Base-by-base conservation (phyloP, 2,329 filamentous ascomycete genomes). In the Colletotrichum sp. region DNA sequence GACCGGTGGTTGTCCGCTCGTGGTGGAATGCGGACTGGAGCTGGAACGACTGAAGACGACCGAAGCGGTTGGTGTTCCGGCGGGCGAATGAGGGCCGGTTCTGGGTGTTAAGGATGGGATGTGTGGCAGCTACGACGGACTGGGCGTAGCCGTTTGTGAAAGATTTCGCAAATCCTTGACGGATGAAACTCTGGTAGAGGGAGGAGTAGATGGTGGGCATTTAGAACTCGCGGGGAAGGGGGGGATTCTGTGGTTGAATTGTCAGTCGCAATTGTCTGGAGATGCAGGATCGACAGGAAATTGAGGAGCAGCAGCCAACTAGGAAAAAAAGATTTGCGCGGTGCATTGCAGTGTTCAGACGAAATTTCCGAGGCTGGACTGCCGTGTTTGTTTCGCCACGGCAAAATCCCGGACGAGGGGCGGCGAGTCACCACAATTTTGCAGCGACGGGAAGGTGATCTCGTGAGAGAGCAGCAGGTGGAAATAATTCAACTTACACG, bases 61-160 rank as follows among this genome's bases (percentile, higher is more conserved):
- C 87, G 79, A 91, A 86, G 78, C 88, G 88, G 79, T 87, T 88
- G 82, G 86, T 89, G 80, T 88, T 90, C 81, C 89, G 90, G 80
- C 90, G 90, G 77, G 88, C 90, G 82, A 92, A 93, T 81, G 90
- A 90, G 78, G 90, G 90, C 80, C 91, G 90, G 84, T 91, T 92
- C 84, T 92, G 95, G 84, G 88, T 93, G 90, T 93, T 95, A 91
- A 90, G 92, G 90, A 88, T 94, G 72, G 91, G 91, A 78, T 98
- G 96, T 79, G 95, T 95, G 82, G 96, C 96, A 83, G 97, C 97
- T 87, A 99, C 96, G 87, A 99, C 94, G 78, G 96, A 98, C 86
- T 99, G 96, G 81, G 96, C 96, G 91, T 98, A 99, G 87, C 96
- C 96, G 92, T 99, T 95, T 85, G 95, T 96, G 86, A 99, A 94